Conservation (phyloP, 2,329 filamentous ascomycete genomes). For the Colletotrichum sublineola region DNA sequence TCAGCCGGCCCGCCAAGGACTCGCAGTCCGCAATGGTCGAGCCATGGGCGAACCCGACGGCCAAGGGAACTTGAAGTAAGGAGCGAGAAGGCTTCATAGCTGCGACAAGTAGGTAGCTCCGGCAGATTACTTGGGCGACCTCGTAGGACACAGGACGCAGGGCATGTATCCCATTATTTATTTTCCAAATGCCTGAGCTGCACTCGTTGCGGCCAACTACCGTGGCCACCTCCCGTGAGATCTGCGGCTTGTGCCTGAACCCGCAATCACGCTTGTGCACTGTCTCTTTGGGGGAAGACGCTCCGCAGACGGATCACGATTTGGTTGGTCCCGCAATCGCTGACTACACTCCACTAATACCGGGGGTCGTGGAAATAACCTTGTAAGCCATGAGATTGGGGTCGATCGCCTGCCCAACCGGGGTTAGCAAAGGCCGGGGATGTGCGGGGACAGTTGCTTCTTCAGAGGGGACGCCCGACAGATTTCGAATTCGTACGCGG, state of each 20-base stretch:
- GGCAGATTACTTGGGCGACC: neutral
- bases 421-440: constrained; percentile 1
- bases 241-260: neutral
- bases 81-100: constrained; percentile 9
- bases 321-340: constrained; percentile 10
- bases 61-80: neutral
- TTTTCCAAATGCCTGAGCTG: neutral
- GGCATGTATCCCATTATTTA: neutral
- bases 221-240: constrained; percentile 24
- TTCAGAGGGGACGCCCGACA: constrained; percentile 22
- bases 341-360: neutral
- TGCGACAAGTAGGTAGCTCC: neutral
- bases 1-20: constrained; percentile 27
- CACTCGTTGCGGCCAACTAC: constrained; percentile 6
- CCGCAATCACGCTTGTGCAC: constrained; percentile 16
- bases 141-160: neutral
- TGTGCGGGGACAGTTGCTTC: constrained; percentile 24
- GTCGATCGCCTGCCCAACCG: constrained; percentile 25
- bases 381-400: neutral
- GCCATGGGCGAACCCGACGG: neutral
- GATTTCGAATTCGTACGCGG: constrained; percentile 11
- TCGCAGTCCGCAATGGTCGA: constrained; percentile 6
- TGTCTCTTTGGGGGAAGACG: neutral
- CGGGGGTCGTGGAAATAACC: neutral
- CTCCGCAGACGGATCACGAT: constrained; percentile 15